phyloP scores from a whole-genome alignment of 345 rosid genomes.

The Populus tremula region DNA sequence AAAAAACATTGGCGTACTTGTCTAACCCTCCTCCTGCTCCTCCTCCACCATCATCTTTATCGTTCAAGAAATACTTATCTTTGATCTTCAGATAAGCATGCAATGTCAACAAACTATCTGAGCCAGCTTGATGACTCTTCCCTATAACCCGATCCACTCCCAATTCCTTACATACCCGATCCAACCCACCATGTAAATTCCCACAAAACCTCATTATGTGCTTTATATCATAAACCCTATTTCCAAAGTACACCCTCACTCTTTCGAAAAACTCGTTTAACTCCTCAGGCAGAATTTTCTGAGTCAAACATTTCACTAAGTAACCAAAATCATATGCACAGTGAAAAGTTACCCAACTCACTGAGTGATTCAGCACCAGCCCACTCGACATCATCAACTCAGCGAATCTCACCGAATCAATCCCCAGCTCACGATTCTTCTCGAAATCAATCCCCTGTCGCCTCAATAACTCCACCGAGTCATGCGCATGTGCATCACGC shows the following conservation, averaged over 20 bases:
- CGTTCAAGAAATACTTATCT: slow-evolving; percentile 46
- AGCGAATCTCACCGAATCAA: slow-evolving; percentile 60
- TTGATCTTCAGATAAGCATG: slow-evolving; percentile 75
- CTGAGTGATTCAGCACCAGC: slow-evolving; percentile 60
- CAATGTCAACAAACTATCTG: slow-evolving; percentile 85
- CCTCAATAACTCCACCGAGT: slow-evolving; percentile 71
- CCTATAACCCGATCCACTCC: slow-evolving; percentile 67
- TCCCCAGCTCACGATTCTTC: slow-evolving; percentile 48
- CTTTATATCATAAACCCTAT: slow-evolving; percentile 66
- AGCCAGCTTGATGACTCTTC: slow-evolving; percentile 89
- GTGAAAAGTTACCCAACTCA: slow-evolving; percentile 94
- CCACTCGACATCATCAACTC: slow-evolving; percentile 89
- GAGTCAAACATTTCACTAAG: slow-evolving; percentile 73
- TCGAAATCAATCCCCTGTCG: slow-evolving; percentile 80
- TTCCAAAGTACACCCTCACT: slow-evolving; percentile 55
- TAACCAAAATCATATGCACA: slow-evolving; percentile 95
- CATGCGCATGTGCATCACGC: slow-evolving; percentile 70
- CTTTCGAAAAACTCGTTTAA: slow-evolving; percentile 48
- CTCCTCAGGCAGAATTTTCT: slow-evolving; percentile 45
- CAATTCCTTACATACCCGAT: slow-evolving; percentile 56
- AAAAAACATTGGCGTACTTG: slow-evolving; percentile 71
- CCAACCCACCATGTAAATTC: slow-evolving; percentile 68
- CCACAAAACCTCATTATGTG: slow-evolving; percentile 70
- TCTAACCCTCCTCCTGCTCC: slow-evolving; percentile 34
- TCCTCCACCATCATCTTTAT: slow-evolving; percentile 32